Evolutionary conservation across 441 rosid genomes (phyloP), one percentile per base, ranked within the genome.

Genomic region (Metrosideros polymorpha): DNA sequence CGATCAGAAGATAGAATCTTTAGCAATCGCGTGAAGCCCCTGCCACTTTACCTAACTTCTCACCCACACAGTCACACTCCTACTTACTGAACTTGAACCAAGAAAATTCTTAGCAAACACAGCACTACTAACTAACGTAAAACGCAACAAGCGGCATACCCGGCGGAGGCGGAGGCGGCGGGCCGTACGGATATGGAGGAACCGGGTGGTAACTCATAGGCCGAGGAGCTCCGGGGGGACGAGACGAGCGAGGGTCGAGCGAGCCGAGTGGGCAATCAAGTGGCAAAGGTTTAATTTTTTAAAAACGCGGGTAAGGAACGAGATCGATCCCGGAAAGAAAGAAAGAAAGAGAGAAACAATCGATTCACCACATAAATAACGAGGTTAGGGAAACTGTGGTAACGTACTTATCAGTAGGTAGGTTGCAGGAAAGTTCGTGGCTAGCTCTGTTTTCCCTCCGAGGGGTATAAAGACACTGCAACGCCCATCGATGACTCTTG

Each of bases 131-230:
- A 32, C 6, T 5, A 35, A 51, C 30, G 2, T 6, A 5, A 29
- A 54, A 10, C 53, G 39, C 47, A 4, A 30, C 2, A 52, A 61
- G 39, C 1, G 53, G 83, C 84, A 47, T 79, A 84, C 92, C 92
- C 86, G 93, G 87, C 2, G 86, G 87, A 6, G 66, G 84, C 86
- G 77, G 71, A 75, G 91, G 91, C 88, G 92, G 88, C 1, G 86
- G 88, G 25, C 88, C 84, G 19, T 84, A 55, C 12, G 86, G 92
- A 53, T 86, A 88, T 14, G 85, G 87, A 47, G 88, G 88, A 85
- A 91, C 84, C 56, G 82, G 91, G 5, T 89, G 90, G 86, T 92
- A 91, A 85, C 91, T 92, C 94, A 92, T 92, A 49, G 86, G 87
- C 85, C 10, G 4, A 45, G 51, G 5, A 45, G 82, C 79, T 63